These are phyloP conservation scores for Blastocystis hominis DNA, from an alignment of 352 stramenopile species.

Conservation along the genomic window DNA sequence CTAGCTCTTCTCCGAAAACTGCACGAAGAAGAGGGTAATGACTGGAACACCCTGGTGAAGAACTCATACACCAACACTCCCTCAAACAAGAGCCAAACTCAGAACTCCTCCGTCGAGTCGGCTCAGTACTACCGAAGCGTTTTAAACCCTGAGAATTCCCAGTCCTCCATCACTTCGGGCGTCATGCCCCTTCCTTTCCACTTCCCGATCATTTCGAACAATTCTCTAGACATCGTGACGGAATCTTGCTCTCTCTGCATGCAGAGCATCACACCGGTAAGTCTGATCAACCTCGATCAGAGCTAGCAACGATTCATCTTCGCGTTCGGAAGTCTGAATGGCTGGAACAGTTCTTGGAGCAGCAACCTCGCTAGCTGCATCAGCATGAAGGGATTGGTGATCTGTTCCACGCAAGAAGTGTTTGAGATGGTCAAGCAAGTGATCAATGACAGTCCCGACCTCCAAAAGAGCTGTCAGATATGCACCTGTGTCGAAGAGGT, in stretches of 20 bases:
- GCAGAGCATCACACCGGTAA: conserved; percentile 6
- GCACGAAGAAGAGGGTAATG: neutral
- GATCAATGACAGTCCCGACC: neutral
- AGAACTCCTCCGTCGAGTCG: neutral
- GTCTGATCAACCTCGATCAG: neutral
- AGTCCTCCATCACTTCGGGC: neutral
- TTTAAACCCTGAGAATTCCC: neutral
- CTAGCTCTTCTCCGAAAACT: neutral
- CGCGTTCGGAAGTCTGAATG: neutral
- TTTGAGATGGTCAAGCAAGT: neutral
- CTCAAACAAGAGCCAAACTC: neutral
- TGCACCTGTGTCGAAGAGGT: neutral
- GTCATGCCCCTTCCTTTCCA: neutral
- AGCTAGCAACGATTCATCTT: conserved; percentile 7
- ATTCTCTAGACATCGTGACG: neutral
- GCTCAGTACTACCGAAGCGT: neutral
- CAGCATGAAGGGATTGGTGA: neutral
- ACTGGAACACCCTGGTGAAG: neutral
- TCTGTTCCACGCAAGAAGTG: neutral
- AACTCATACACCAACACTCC: neutral
- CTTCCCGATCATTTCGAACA: neutral
- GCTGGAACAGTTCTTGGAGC: neutral
- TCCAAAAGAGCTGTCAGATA: neutral
- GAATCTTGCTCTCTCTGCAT: neutral
- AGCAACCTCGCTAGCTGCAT: neutral